Evolutionary conservation across 208 protist genomes (phyloP).

Genomic region (Sergeia podlipaevii): DNA sequence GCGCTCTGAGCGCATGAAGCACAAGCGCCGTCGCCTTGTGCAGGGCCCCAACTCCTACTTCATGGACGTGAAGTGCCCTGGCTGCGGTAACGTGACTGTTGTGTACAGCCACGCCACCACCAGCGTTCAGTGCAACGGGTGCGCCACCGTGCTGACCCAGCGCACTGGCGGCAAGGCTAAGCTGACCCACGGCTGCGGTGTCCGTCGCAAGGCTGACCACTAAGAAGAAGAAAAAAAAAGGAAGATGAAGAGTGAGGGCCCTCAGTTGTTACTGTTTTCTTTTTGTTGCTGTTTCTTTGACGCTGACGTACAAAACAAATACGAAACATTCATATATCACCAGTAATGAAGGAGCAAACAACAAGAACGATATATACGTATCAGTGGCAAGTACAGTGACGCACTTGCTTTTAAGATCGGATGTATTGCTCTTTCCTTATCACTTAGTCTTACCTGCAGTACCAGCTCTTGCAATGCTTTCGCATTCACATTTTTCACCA

Average conservation of each 20-base stretch:
- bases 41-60: constrained; percentile 99
- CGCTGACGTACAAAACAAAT: no score
- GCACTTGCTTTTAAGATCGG: no score
- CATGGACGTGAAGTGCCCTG: constrained; percentile 99
- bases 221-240: constrained; percentile 32
- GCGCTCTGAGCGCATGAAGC: constrained; percentile 93
- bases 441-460: no score
- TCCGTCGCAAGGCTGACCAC: constrained; percentile 95
- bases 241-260: neutral
- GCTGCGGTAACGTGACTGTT: constrained; percentile 94
- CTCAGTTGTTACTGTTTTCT: neutral
- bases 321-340: no score
- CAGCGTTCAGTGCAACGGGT: constrained; percentile 96
- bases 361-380: no score
- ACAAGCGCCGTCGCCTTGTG: constrained; percentile 99
- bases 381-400: no score
- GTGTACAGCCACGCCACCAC: constrained; percentile 99
- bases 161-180: constrained; percentile 98
- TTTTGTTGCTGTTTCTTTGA: neutral
- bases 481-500: no score
- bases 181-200: constrained; percentile 94
- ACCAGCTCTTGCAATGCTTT: no score
- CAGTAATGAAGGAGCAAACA: no score
- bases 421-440: no score
- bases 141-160: constrained; percentile 96